Evolutionary conservation across 371 early-diverging fungal species (phyloP).

Genomic region (Syncephalastrum sp.): DNA sequence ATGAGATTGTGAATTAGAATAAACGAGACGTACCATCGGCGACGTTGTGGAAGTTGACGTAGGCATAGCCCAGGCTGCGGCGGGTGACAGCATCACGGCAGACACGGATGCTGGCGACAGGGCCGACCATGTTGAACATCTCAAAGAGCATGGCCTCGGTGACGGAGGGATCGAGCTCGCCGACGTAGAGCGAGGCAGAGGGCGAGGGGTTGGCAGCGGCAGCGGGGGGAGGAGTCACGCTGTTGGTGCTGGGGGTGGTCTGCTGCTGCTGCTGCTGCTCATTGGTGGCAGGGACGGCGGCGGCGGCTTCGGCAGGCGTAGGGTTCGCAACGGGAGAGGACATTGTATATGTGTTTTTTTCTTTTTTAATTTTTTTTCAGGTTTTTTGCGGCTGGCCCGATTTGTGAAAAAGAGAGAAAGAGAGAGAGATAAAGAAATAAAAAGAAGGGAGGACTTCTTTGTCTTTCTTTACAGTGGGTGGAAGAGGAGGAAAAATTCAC

Average conservation of each 20-base stretch:
- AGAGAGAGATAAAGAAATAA: no score
- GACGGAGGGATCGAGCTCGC: conserved; percentile 91
- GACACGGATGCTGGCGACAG: conserved; percentile 97
- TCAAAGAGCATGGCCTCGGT: conserved; percentile 97
- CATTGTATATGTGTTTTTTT: conserved; percentile 46
- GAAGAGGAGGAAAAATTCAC: no score
- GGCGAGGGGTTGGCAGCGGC: conserved; percentile 48
- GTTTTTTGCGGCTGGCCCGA: conserved; percentile 2
- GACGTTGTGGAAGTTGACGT: conserved; percentile 93
- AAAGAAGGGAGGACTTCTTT: no score
- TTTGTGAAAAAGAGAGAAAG: no score
- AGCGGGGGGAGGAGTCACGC: conserved; percentile 35
- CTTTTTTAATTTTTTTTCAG: conserved; percentile 62
- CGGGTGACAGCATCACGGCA: conserved; percentile 98
- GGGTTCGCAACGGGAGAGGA: conserved; percentile 52
- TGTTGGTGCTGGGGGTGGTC: conserved; percentile 50
- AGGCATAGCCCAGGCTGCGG: conserved; percentile 96
- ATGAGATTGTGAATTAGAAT: background rate
- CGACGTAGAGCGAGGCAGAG: conserved; percentile 84
- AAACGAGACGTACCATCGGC: conserved; percentile 60
- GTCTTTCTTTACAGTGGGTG: no score
- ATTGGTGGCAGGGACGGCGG: conserved; percentile 33
- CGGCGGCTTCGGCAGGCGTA: conserved; percentile 49
- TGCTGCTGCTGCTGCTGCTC: conserved; percentile 66
- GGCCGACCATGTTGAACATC: conserved; percentile 93